Base-by-base conservation (phyloP, 208 protist species). In the Trypanosoma congolense region DNA sequence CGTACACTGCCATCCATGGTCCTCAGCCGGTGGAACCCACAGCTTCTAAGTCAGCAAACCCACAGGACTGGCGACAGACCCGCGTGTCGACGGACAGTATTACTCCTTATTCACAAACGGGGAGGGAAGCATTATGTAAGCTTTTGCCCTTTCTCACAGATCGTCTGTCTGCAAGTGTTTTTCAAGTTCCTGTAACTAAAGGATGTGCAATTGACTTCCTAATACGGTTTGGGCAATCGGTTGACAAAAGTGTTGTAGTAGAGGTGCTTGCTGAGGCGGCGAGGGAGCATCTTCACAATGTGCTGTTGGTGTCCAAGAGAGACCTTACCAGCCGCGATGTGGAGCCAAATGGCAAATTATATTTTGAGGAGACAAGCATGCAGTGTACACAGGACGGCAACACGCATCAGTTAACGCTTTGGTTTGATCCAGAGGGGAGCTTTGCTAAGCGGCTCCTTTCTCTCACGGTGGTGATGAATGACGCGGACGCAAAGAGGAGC, bases 1-100 rank as follows among this genome's bases (percentile, higher is more conserved):
- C 98, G 38, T 99, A 99, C 96, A 99, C 97, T 6, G 99, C 98
- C 47, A 86, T 99, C 25, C 97, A 99, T 75, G 83, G 97, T n/a
- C 78, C 83, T 45, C 98, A 95, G 19, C 91, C 95, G 35, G 98
- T 79, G 16, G 97, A 99, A 77, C 78, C 84, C 25, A 93, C 86
- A 22, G 97, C 98, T 33, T 97, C 98, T 66, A 96, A 83, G 44
- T 93, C 96, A 52, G 73, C 75, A 24, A 71, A 80, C 52, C 21
- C 57, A 28, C 97, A 97, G 53, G 95, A 98, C 60, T 99, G 97
- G 97, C 91, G 98, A 48, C 87, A 86, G 63, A 97, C 93, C 36
- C 88, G 98, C 56, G 60, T 67, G 33, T 83, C 77, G 16, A 33
- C 57, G n/a, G 57, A 58, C 45, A 99, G 97, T 80, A 99, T 99